Base-by-base conservation (phyloP, 306 rosid genomes). In the Malus asiatica region DNA sequence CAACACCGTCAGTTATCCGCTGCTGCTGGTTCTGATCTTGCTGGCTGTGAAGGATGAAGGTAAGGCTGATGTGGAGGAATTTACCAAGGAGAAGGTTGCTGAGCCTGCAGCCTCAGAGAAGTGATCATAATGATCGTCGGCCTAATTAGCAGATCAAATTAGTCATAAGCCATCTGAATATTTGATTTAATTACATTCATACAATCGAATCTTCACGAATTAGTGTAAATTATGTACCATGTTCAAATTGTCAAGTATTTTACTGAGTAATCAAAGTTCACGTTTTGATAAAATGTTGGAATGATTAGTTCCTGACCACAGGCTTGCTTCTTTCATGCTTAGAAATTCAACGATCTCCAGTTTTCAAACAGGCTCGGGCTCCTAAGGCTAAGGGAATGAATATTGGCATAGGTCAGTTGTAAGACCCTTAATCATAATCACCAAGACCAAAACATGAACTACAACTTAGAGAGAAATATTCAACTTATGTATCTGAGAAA, bases 11-110 rank as follows among this genome's bases (percentile, higher is more conserved):
- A 89, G 97, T 63, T 92, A 88, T 81, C 98, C 98, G 1, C 73
- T 90, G 58, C 67, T 95, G 66, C 72, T 76, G 8, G 71, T 86
- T 84, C 80, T 95, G 48, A 88, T 90, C 45, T 16, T 85, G 68
- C 76, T 88, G 82, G 97, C 97, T 51, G 97, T 95, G 66, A 90
- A 88, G 72, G 95, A 89, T 40, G 88, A 87, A 11, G 64, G 59
- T 2, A 52, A 77, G 25, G 16, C 51, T 29, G 84, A 74, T 65
- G 81, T 66, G 58, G 87, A 81, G 20, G 42, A 63, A 63, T 72
- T 70, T n/a, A 73, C 59, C 32, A 80, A 85, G 70, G 73, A 22
- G 27, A 66, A 57, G 42, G 79, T 84, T 22, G 73, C n/a, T 74
- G 80, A 59, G 42, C 77, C 85, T 77, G 57, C 86, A 8, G 73